Evolutionary conservation across 1,284 basidiomycete genomes (phyloP), one percentile per base, ranked within the genome.

Genomic region (Ceratobasidium sp.): DNA sequence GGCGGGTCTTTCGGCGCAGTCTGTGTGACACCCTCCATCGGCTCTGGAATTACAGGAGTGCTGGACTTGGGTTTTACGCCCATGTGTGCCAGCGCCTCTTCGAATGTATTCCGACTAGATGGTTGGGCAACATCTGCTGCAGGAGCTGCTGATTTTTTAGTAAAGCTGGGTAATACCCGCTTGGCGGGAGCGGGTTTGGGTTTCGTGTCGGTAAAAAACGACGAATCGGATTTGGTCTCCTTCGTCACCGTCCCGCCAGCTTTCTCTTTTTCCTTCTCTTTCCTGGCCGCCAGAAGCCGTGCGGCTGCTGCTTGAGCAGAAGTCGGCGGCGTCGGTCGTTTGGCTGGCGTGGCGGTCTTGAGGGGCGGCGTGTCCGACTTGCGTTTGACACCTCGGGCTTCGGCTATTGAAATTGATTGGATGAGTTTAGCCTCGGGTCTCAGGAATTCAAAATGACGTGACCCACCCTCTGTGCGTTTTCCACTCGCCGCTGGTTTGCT

Each of bases 121-220:
- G 90, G 90, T 80, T 92, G 89, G 36, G 91, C 89, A n/a, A 91
- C 82, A 79, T 89, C 65, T 34, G 71, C 74, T 1, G 80, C 78
- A 81, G 80, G 18, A 55, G 55, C 28, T 18, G 53, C 26, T 21
- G 57, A 86, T 41, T 72, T 75, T 79, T 92, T 93, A 83, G 90
- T 92, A 83, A 93, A 93, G 72, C 86, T 91, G 6, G 91, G 92
- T 30, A 93, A 82, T 79, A 88, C 65, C 32, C 65, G 65, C 30
- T 70, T 70, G 53, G 28, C 53, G 9, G 65, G 65, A 21, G 65
- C 91, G 46, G 89, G 86, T 78, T 92, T 92, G 21, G 88, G 85
- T 78, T 92, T 92, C 6, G 91, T 89, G 50, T 89, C 89, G 67
- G 91, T 92, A 80, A 93, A 93, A 80, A 93, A 93, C 1, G 90